A percentile compares a stretch with the other conserved stretches of the same genome.
phyloP scores from a whole-genome alignment of 2,329 filamentous ascomycete species.

The Chaetomium strumarium region DNA sequence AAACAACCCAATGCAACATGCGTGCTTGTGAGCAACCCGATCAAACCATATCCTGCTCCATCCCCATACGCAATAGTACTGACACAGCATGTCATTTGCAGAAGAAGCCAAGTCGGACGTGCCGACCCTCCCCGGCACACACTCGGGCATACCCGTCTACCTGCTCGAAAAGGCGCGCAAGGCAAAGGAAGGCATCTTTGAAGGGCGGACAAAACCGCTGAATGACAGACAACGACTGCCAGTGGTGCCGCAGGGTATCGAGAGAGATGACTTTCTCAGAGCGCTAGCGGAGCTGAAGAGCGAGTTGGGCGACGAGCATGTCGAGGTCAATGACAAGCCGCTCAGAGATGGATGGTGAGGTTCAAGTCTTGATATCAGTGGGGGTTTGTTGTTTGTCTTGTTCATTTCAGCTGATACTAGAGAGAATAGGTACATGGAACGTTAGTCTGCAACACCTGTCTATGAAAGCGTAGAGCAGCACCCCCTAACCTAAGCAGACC shows the following conservation, averaged over 20 bases:
- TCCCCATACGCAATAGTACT: neutral
- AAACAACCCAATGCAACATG: too few relatives aligned
- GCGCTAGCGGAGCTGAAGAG: conserved; percentile 17
- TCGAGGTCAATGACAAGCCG: conserved; percentile 37
- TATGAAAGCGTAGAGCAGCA: neutral
- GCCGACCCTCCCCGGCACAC: conserved; percentile 32
- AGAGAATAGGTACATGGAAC: conserved; percentile 20
- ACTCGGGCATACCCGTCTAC: conserved; percentile 35
- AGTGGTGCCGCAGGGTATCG: conserved; percentile 36
- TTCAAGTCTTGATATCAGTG: neutral
- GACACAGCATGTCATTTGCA: conserved; percentile 14
- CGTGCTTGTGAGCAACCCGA: too few relatives aligned
- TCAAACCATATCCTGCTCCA: neutral
- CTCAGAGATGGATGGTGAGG: conserved; percentile 36
- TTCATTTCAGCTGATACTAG: neutral
- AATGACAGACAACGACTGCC: conserved; percentile 28
- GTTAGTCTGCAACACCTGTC: neutral
- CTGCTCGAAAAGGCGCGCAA: conserved; percentile 34
- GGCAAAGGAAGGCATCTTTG: conserved; percentile 32
- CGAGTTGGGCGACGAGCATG: conserved; percentile 26
- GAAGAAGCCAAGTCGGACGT: conserved; percentile 28
- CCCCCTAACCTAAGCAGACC: conserved; percentile 22
- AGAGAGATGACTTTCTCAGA: conserved; percentile 21
- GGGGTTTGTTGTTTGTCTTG: neutral
- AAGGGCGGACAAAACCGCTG: conserved; percentile 30